Evolutionary conservation across 495 filamentous ascomycete genomes (phyloP).

Genomic region (Melanomma pulvis-pyrius): DNA sequence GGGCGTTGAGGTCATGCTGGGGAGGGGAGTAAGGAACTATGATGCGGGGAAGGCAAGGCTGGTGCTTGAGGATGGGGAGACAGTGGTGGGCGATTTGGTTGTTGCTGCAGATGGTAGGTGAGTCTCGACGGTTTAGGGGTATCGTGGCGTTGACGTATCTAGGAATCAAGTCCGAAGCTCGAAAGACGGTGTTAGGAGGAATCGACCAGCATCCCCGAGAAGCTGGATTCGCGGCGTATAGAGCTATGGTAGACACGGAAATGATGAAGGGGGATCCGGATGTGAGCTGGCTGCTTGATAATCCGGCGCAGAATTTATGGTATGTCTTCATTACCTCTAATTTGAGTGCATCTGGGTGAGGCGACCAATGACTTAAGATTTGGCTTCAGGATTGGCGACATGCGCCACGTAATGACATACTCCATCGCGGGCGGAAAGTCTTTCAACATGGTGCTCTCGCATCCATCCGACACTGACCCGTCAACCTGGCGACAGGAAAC

Average conservation of each 20-base stretch:
- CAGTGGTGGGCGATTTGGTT: constrained; percentile 45
- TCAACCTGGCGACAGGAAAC: constrained; percentile 34
- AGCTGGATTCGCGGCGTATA: constrained; percentile 49
- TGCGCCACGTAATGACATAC: constrained; percentile 37
- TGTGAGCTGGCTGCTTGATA: constrained; percentile 47
- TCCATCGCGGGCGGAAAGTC: constrained; percentile 28
- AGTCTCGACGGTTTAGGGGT: too few relatives aligned
- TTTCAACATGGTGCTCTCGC: constrained; percentile 41
- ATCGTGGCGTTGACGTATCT: background rate
- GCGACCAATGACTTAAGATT: background rate
- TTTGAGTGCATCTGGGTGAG: background rate
- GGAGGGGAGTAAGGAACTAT: constrained; percentile 38
- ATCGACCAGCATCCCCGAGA: constrained; percentile 30
- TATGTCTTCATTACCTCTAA: background rate
- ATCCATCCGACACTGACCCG: constrained; percentile 32
- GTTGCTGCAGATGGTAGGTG: constrained; percentile 47
- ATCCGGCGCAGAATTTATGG: constrained; percentile 52
- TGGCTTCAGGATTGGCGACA: constrained; percentile 28
- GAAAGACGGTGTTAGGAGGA: constrained; percentile 38
- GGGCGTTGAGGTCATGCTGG: constrained; percentile 63
- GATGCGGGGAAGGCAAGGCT: constrained; percentile 35
- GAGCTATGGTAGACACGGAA: constrained; percentile 49
- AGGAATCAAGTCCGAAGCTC: constrained; percentile 49
- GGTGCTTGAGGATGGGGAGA: constrained; percentile 24
- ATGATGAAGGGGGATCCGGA: constrained; percentile 49